Evolutionary conservation across 2,329 filamentous ascomycete genomes (phyloP), one percentile per base, ranked within the genome.

Genomic region (Coccinonectria pachysandricola): DNA sequence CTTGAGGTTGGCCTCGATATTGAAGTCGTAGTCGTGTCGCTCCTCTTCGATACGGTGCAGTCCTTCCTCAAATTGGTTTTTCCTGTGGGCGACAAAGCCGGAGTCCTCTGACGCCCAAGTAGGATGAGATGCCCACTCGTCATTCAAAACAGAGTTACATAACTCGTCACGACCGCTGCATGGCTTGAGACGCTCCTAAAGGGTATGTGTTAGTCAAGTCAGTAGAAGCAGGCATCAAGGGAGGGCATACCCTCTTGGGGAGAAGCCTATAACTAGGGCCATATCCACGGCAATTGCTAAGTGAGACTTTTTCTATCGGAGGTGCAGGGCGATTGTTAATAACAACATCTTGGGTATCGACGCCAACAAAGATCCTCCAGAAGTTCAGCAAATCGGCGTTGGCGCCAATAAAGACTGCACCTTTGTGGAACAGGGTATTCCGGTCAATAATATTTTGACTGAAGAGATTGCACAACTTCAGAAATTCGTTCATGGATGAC

Each of bases 61-160:
- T 16, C 82, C 82, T 54, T 98, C 91, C 53, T 98, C 91, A 39
- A 81, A 93, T 28, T 80, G 75, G 45, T 98, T 98, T 69, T 98
- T 98, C 36, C 88, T 76, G 57, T 98, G 91, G 8, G 91, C 91
- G 33, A 98, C 88, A 45, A 98, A 98, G 1, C 91, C 91, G 22
- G 84, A 93, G 50, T 98, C 91, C 55, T 98, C 91, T 1, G 88
- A 96, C 2, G 88, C 91, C 91, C 91, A 98, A 0, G 91, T 98
- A 4, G 91, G 91, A 57, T 98, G 91, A 14, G 88, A 96, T 2
- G 91, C 91, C 91, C 91, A 98, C 42, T 95, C 84, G 43, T 98
- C 91, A 40, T 98, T 98, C 28, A 98, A 65, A 1, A 98, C 88
- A 13, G 80, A 79, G 41, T 84, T 79, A 59, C 91, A 98, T 42